Percentiles rank a stretch among this genome's conserved stretches.
Conservation (phyloP, 2,329 filamentous ascomycete species). For the Fusarium dimerum region DNA sequence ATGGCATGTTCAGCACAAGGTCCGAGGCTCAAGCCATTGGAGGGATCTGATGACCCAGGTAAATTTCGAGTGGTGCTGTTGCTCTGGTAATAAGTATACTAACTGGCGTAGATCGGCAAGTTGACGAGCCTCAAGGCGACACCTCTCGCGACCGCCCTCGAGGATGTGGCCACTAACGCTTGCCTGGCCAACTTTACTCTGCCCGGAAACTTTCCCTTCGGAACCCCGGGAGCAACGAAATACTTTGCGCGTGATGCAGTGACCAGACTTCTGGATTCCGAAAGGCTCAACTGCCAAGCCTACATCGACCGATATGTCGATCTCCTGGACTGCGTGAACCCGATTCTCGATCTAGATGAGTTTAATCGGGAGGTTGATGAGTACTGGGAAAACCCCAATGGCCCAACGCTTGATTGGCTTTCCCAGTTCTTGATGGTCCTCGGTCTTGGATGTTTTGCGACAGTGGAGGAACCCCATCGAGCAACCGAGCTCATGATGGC, state of each 20-base stretch:
- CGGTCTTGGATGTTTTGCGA: slow-evolving; percentile 36
- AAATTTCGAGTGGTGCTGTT: slow-evolving; percentile 3
- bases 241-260: slow-evolving; percentile 35
- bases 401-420: slow-evolving; percentile 34
- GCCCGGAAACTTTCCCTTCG: slow-evolving; percentile 41
- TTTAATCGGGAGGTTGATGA: slow-evolving; percentile 32
- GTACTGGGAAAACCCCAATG: slow-evolving; percentile 35
- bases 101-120: slow-evolving; percentile 26
- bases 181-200: slow-evolving; percentile 38
- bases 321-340: slow-evolving; percentile 37
- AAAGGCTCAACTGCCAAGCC: slow-evolving; percentile 25
- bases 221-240: slow-evolving; percentile 36
- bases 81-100: not conserved
- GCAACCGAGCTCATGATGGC: slow-evolving; percentile 40
- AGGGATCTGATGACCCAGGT: slow-evolving; percentile 40
- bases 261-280: slow-evolving; percentile 31
- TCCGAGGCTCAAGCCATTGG: slow-evolving; percentile 39
- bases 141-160: slow-evolving; percentile 31
- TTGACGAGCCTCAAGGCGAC: slow-evolving; percentile 28
- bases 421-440: slow-evolving; percentile 39
- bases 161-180: slow-evolving; percentile 37
- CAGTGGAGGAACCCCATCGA: slow-evolving; percentile 32
- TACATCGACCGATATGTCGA: slow-evolving; percentile 34
- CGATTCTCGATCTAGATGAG: slow-evolving; percentile 34
- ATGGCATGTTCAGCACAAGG: slow-evolving; percentile 37